phyloP scores from a whole-genome alignment of 139 green algal genomes.

The Volvox africanus region DNA sequence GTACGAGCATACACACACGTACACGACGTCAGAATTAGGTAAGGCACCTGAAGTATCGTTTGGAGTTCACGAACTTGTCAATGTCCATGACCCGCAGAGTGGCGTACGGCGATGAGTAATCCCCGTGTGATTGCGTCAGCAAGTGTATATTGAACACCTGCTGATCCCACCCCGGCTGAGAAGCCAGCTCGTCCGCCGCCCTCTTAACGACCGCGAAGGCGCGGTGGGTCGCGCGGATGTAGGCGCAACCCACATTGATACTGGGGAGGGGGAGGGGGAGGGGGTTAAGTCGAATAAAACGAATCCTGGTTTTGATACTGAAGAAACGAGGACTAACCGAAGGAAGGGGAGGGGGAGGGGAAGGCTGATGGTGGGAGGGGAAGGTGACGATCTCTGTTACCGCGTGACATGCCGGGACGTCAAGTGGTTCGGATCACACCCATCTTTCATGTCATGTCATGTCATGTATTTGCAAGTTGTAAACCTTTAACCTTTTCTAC shows the following conservation, averaged over 20 bases:
- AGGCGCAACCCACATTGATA: slow-evolving; percentile 64
- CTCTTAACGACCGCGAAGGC: slow-evolving; percentile 34
- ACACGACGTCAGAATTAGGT: too few species aligned
- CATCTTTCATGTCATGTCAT: too few species aligned
- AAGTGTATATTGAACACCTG: slow-evolving; percentile 67
- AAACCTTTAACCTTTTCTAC: too few species aligned
- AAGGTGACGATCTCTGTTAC: too few species aligned
- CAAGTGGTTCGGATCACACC: too few species aligned
- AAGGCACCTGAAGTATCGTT: slow-evolving; percentile 64
- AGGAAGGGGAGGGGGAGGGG: too few species aligned
- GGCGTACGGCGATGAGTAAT: slow-evolving; percentile 43
- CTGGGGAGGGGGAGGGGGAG: slow-evolving; percentile 12
- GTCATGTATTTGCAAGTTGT: too few species aligned
- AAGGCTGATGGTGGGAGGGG: too few species aligned
- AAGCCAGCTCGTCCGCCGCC: slow-evolving; percentile 21
- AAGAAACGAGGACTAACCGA: too few species aligned
- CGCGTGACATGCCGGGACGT: too few species aligned
- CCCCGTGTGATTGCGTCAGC: slow-evolving; percentile 51
- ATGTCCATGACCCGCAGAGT: slow-evolving; percentile 63
- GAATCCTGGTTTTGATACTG: too few species aligned
- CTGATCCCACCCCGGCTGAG: slow-evolving; percentile 36
- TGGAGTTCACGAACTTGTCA: slow-evolving; percentile 60
- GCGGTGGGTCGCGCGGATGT: slow-evolving; percentile 45
- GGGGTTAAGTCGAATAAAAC: background rate
- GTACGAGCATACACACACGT: too few species aligned